A percentile compares a stretch with the other conserved stretches of the same genome.
Conservation (phyloP, 345 rosid species). For the Salix dunnii region DNA sequence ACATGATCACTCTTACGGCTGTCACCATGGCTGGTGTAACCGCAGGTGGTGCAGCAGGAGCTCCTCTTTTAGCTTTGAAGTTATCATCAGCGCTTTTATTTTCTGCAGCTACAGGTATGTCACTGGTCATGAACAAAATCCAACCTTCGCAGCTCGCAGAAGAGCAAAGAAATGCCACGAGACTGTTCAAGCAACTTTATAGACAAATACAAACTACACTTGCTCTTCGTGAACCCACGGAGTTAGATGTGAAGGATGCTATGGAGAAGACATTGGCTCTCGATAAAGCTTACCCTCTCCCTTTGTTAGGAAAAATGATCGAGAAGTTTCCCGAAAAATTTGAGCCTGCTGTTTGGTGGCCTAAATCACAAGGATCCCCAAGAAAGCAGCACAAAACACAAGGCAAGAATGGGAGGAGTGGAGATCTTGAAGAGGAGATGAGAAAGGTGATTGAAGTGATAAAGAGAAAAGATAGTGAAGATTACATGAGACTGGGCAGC, state of each 20-base stretch:
- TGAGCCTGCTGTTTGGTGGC: conserved; percentile 39
- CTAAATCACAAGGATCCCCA: too few species aligned
- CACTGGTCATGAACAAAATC: conserved; percentile 32
- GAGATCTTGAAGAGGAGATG: conserved; percentile 38
- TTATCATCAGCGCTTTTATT: conserved; percentile 36
- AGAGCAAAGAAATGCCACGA: conserved; percentile 38
- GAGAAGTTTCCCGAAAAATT: conserved; percentile 32
- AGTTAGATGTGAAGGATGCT: conserved; percentile 17
- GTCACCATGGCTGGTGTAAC: conserved; percentile 54
- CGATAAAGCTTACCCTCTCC: conserved; percentile 39
- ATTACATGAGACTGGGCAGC: conserved; percentile 39
- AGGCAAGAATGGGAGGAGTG: conserved; percentile 32
- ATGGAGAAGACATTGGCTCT: conserved; percentile 32
- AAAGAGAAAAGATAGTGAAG: conserved; percentile 36
- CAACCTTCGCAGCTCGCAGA: conserved; percentile 47
- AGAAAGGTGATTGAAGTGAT: conserved; percentile 31
- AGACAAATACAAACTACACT: conserved; percentile 19
- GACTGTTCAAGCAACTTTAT: conserved; percentile 33
- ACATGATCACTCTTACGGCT: conserved; percentile 62
- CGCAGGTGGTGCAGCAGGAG: conserved; percentile 16
- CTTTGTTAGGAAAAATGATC: conserved; percentile 36
- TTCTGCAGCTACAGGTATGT: conserved; percentile 32
- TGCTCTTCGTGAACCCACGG: conserved; percentile 5
- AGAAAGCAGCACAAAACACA: too few species aligned
- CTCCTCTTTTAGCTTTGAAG: conserved; percentile 39